A percentile compares a stretch with the other conserved stretches of the same genome.
phyloP scores from a whole-genome alignment of 495 filamentous ascomycete genomes.

The Amniculicola lignicola region DNA sequence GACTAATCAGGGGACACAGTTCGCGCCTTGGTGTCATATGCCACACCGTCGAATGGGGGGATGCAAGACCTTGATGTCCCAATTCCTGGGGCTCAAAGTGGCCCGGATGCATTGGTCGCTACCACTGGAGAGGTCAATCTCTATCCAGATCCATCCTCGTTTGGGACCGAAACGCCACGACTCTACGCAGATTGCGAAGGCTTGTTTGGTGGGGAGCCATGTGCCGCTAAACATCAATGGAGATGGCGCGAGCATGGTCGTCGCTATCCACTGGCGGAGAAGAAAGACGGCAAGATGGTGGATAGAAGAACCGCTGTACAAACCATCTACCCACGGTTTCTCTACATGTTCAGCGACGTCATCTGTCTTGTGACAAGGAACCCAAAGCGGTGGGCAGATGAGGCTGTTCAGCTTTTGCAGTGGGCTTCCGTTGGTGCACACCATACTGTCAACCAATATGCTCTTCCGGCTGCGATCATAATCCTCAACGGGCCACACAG shows the following conservation, averaged over 20 bases:
- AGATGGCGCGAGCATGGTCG: neutral
- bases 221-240: neutral
- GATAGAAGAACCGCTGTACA: slow-evolving; percentile 4
- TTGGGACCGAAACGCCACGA: neutral
- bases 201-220: neutral
- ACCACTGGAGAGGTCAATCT: slow-evolving; percentile 13
- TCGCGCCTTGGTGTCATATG: neutral
- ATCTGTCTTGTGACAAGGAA: slow-evolving; percentile 9
- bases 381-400: neutral
- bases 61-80: neutral
- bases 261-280: neutral
- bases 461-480: neutral
- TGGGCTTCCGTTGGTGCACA: neutral
- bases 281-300: neutral
- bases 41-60: neutral
- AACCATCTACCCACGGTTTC: slow-evolving; percentile 8
- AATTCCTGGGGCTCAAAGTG: neutral
- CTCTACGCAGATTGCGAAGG: neutral
- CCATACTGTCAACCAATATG: neutral
- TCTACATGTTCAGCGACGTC: slow-evolving; percentile 17
- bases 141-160: slow-evolving; percentile 1
- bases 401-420: neutral
- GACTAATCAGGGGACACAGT: neutral
- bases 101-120: neutral
- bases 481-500: neutral